These are phyloP conservation scores for Lizanozyma gosingica DNA, from an alignment of 1,139 yeast genomes.

Conservation along the genomic window DNA sequence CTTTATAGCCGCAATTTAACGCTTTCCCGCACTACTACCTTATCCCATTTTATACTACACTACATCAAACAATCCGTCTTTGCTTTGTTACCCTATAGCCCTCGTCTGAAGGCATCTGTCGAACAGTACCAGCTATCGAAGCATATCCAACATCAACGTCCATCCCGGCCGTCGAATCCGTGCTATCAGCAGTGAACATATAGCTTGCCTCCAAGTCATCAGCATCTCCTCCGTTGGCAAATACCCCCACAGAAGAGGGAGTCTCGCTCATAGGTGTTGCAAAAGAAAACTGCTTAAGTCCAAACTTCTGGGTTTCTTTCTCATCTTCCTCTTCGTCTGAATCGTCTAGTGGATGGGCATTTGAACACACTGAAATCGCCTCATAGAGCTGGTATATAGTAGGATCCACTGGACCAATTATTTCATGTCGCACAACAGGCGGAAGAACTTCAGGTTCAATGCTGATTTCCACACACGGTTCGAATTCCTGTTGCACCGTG, in stretches of 20 bases:
- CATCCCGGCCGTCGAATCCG: slow-evolving; percentile 34
- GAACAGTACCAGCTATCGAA: slow-evolving; percentile 25
- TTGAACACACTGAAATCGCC: slow-evolving; percentile 32
- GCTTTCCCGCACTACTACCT: no score
- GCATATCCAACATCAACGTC: slow-evolving; percentile 35
- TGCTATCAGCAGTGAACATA: slow-evolving; percentile 2
- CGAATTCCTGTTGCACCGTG: background rate
- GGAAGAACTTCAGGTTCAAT: background rate
- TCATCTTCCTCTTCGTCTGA: slow-evolving; percentile 13
- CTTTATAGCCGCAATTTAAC: no score
- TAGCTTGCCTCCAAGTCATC: slow-evolving; percentile 6
- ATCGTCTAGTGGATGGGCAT: slow-evolving; percentile 19
- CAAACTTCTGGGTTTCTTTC: slow-evolving; percentile 8
- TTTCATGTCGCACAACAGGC: background rate
- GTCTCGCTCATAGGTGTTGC: background rate
- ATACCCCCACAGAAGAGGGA: background rate
- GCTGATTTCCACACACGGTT: background rate
- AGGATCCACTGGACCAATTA: background rate
- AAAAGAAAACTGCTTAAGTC: no score
- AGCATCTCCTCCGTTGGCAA: slow-evolving; percentile 5
- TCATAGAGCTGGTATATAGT: slow-evolving; percentile 18
- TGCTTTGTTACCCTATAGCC: slow-evolving; percentile 1
- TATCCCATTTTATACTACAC: no score
- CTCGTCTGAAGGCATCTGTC: slow-evolving; percentile 17
- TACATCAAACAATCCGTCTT: background rate